Evolutionary conservation across 352 stramenopile species (phyloP).

Genomic region (Phytopythium kandeliae): DNA sequence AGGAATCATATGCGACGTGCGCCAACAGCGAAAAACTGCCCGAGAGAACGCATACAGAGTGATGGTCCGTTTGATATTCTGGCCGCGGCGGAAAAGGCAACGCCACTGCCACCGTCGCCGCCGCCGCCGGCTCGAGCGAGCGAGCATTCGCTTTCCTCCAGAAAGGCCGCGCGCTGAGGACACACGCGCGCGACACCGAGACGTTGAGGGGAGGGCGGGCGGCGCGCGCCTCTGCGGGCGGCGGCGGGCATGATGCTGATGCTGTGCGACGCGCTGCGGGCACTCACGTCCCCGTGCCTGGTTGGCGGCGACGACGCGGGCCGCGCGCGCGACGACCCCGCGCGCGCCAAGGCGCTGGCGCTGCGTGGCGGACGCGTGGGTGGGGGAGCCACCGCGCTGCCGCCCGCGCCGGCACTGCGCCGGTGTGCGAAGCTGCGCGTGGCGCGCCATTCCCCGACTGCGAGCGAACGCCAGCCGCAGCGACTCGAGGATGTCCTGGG

Average conservation of each 20-base stretch:
- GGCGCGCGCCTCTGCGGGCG: neutral
- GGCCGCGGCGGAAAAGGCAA: neutral
- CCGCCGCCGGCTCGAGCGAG: no score
- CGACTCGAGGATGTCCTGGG: slow-evolving; percentile 39
- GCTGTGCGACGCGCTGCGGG: slow-evolving; percentile 36
- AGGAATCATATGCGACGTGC: neutral
- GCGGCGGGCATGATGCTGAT: slow-evolving; percentile 15
- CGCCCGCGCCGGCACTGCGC: slow-evolving; percentile 27
- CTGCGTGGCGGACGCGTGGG: slow-evolving; percentile 11
- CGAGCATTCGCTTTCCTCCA: neutral
- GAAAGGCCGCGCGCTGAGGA: neutral
- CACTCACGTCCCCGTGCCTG: slow-evolving; percentile 31
- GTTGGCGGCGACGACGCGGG: slow-evolving; percentile 29
- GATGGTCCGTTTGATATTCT: neutral
- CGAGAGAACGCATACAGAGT: no score
- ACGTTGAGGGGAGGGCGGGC: no score
- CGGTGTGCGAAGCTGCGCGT: slow-evolving; percentile 42
- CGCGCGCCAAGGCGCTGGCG: slow-evolving; percentile 21
- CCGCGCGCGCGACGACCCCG: slow-evolving; percentile 17
- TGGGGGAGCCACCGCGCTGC: slow-evolving; percentile 17
- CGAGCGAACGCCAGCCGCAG: neutral
- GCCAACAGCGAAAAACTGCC: no score
- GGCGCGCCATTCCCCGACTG: slow-evolving; percentile 12
- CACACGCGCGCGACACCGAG: neutral
- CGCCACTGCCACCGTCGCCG: no score